Evolutionary conservation across 371 early-diverging fungal genomes (phyloP), one percentile per base, ranked within the genome.

Genomic region (Mucor saturninus): DNA sequence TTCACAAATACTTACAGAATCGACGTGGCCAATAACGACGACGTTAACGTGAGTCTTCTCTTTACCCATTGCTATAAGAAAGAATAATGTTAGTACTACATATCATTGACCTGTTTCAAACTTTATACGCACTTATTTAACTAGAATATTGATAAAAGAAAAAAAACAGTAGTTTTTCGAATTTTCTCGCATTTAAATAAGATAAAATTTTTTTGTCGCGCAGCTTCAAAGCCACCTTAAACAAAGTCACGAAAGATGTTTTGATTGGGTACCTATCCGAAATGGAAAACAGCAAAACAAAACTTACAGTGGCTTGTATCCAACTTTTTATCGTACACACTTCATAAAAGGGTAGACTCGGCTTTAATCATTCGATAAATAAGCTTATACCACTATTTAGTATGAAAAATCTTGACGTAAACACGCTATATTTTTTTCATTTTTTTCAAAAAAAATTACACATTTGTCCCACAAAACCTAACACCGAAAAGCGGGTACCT

Each of bases 1-100:
- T 46, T 28, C 10, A 39, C 37, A 46, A 35, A 31, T 54, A 89
- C 95, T 96, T 83, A 95, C 95, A 73, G 96, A 95, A 88, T 97
- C 99, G 90, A 99, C 99, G 93, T 99, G 99, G 69, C 99, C 99
- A 80, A 98, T 97, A 86, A 99, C 97, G 83, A 98, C 96, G 86
- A 98, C 91, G 90, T 93, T 94, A 81, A 95, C 88, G 89, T 95
- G 92, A 87, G 83, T 86, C 80, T 90, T 91, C 89, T 93, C 92
- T 80, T 60, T 86, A 50, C 50, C 95, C 95, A 95, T 79, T 95
- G 94, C 91, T 95, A 95, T 90, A 87, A 95, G 95, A 95, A 95
- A 77, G 90, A 77, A 63, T 69, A 94, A 85, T 11, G 50, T 50
- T 5, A 50, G 7, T 50, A 50, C 2, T 30, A 2, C 10, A 7